Evolutionary conservation across 169 alveolate species (phyloP), one percentile per base, ranked within the genome.

Genomic region (Babesia gibsoni): DNA sequence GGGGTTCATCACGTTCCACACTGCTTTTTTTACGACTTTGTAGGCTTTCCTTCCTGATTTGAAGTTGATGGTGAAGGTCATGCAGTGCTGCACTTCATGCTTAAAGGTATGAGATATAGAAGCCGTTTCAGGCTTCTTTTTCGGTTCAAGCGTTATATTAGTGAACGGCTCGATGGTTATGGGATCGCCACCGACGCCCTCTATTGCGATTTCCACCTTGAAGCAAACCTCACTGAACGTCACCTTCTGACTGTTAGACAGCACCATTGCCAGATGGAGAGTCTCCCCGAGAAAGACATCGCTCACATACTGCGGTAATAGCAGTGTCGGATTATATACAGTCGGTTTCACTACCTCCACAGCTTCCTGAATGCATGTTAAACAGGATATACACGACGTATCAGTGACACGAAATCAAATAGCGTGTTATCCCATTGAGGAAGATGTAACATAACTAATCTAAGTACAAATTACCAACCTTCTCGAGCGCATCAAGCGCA

Each of bases 231-330:
- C 25, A 27, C 49, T 45, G 50, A 50, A 73, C 9, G 67, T 35
- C 35, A 50, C 37, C 20, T 73, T 73, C 61, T 52, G 45, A 32
- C 39, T 27, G 48, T 73, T 73, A 9, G 53, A 43, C 20, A 73
- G 10, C 48, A 73, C 18, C 22, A 73, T n/a, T n/a, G 67, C 23
- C 46, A 73, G 63, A 58, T 61, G 42, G 32, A 73, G 23, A 20
- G 65, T 57, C 59, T 73, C 83, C 1, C 83, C 83, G 25, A 57
- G 53, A 27, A 63, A 54, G 32, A 52, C 43, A n/a, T 69, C 81
- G 66, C 57, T 69, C 10, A 61, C 66, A 37, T 69, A 69, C 33
- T 58, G 58, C 25, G 81, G 81, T 32, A 69, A 35, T 37, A 49
- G 41, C 36, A 69, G 69, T 33, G 39, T 27, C 7, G 81, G 81